Conservation (phyloP, 305 asterid genomes). For the Fraxinus platypoda region DNA sequence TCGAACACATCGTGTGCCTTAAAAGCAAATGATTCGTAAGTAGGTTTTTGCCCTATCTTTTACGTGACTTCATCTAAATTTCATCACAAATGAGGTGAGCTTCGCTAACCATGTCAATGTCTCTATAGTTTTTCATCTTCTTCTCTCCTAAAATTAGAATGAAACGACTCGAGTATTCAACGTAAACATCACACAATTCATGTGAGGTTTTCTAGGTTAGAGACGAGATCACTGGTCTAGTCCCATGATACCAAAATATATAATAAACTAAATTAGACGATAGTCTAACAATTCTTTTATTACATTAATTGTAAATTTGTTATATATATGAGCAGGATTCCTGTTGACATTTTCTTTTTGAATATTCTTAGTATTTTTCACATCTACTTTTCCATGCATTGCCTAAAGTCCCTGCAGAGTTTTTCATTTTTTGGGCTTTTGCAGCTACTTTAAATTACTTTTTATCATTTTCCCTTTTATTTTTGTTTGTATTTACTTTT, state of each 20-base stretch:
- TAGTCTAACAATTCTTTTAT: background rate
- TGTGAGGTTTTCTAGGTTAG: background rate
- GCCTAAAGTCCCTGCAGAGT: slow-evolving; percentile 32
- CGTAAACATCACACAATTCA: background rate
- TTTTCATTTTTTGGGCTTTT: slow-evolving; percentile 30
- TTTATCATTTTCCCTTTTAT: slow-evolving; percentile 21
- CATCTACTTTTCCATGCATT: slow-evolving; percentile 32
- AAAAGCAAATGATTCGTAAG: background rate
- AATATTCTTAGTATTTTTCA: slow-evolving; percentile 11
- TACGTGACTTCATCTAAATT: background rate
- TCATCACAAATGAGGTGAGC: background rate
- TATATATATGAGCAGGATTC: background rate
- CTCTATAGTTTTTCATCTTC: background rate
- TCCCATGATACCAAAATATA: background rate
- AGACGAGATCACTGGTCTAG: background rate
- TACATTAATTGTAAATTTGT: background rate
- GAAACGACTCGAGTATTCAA: background rate
- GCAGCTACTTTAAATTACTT: slow-evolving; percentile 31
- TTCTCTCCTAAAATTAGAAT: background rate
- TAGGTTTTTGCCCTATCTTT: background rate
- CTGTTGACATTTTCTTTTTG: slow-evolving; percentile 7
- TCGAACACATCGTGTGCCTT: too few species aligned
- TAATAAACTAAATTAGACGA: too few species aligned
- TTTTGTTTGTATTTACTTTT: slow-evolving; percentile 17
- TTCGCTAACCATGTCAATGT: background rate